phyloP scores from a whole-genome alignment of 2,329 filamentous ascomycete genomes.

The Grosmannia penicillata region DNA sequence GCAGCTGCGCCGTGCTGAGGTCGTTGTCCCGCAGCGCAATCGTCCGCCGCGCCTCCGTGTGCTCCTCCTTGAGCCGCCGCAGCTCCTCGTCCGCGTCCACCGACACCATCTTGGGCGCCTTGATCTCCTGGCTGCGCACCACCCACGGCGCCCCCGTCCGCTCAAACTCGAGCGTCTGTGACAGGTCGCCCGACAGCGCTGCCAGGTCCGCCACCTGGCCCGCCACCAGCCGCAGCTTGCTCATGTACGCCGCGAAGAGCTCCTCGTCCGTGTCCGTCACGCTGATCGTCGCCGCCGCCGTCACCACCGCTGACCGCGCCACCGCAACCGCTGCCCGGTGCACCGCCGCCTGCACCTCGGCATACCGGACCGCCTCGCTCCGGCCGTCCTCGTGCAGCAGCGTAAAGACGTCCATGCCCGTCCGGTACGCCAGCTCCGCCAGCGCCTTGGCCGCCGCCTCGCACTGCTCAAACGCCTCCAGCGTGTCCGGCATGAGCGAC shows the following conservation, averaged over 20 bases:
- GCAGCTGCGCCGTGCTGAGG: conserved; percentile 75
- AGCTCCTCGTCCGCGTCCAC: conserved; percentile 79
- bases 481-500: conserved; percentile 53
- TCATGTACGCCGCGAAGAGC: conserved; percentile 52
- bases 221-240: conserved; percentile 50
- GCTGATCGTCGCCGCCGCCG: neutral
- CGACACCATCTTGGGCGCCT: conserved; percentile 64
- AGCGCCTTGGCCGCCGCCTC: conserved; percentile 51
- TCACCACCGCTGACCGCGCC: conserved; percentile 25
- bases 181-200: conserved; percentile 53
- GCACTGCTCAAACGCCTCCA: conserved; percentile 54
- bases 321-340: conserved; percentile 30
- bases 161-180: conserved; percentile 67
- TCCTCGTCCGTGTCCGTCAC: conserved; percentile 30
- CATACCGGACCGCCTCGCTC: conserved; percentile 48
- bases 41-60: conserved; percentile 59
- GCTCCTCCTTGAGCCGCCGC: conserved; percentile 62
- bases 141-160: conserved; percentile 66
- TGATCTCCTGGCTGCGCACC: conserved; percentile 65
- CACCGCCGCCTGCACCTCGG: conserved; percentile 52
- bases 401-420: conserved; percentile 50
- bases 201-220: conserved; percentile 55
- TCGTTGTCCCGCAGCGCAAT: conserved; percentile 65
- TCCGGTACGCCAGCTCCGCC: conserved; percentile 47
- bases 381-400: conserved; percentile 60